phyloP scores from a whole-genome alignment of 208 protist genomes.

The Acanthamoeba healyi region DNA sequence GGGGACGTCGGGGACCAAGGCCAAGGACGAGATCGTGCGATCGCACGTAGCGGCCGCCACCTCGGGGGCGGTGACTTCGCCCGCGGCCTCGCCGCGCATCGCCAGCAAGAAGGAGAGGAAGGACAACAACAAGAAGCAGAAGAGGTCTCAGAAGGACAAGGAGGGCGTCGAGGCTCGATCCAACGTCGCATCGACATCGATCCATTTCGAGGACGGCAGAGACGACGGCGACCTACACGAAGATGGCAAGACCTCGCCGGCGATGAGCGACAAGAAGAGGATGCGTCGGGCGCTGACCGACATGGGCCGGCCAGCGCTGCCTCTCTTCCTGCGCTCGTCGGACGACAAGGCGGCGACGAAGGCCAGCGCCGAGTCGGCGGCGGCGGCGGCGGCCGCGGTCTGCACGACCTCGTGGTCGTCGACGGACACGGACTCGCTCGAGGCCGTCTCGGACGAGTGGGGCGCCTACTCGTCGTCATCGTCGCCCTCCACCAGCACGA shows the following conservation, averaged over 20 bases:
- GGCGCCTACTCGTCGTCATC: not conserved
- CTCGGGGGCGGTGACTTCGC: not conserved
- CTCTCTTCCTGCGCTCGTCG: not conserved
- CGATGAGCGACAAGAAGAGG: not conserved
- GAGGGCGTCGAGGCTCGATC: not conserved
- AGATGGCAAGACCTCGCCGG: not conserved
- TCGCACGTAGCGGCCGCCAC: not conserved
- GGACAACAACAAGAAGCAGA: not conserved
- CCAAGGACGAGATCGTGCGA: not conserved
- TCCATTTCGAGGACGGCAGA: too few relatives aligned
- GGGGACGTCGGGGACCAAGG: not conserved
- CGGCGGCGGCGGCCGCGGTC: too few relatives aligned
- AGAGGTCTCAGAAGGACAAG: not conserved
- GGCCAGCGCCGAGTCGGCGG: not conserved
- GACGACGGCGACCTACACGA: not conserved
- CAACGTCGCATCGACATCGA: too few relatives aligned
- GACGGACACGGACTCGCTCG: not conserved
- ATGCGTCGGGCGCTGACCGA: not conserved
- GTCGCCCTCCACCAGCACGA: not conserved
- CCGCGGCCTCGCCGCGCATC: not conserved
- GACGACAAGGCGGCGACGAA: not conserved
- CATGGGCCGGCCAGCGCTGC: not conserved
- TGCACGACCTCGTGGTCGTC: too few relatives aligned
- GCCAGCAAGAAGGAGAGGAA: not conserved
- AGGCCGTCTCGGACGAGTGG: not conserved